Evolutionary conservation across 2,329 filamentous ascomycete genomes (phyloP).

Genomic region (Beauveria pseudobassiana): DNA sequence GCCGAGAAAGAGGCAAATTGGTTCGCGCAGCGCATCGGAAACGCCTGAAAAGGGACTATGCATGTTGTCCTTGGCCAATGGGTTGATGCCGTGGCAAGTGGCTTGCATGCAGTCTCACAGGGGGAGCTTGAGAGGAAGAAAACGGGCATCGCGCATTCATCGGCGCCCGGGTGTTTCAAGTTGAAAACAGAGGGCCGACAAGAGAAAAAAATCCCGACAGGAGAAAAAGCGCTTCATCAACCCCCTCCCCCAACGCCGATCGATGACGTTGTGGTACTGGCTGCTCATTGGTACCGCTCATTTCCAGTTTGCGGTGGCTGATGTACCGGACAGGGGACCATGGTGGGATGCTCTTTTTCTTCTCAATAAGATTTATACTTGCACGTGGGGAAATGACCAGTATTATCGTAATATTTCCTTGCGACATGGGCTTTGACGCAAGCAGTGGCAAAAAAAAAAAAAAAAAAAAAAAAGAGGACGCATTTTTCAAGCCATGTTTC

Average conservation of each 20-base stretch:
- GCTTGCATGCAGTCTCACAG: too few relatives aligned
- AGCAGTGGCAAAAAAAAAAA: neutral
- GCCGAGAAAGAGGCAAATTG: neutral
- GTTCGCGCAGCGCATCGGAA: too few relatives aligned
- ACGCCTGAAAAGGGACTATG: too few relatives aligned
- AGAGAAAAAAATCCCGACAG: neutral
- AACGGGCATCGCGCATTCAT: neutral
- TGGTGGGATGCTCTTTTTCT: neutral
- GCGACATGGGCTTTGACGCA: neutral
- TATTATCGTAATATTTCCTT: neutral
- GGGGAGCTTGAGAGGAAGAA: neutral
- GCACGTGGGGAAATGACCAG: too few relatives aligned
- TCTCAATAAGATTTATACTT: neutral
- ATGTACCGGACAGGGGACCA: neutral
- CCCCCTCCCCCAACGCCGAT: neutral
- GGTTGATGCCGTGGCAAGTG: too few relatives aligned
- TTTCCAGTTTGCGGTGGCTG: neutral
- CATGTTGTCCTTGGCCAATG: too few relatives aligned
- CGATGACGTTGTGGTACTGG: constrained; percentile 2
- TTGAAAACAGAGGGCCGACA: neutral
- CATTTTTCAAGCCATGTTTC: neutral
- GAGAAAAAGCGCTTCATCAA: neutral
- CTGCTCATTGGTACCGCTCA: neutral
- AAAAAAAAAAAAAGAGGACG: neutral
- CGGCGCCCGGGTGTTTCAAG: neutral